A percentile compares a stretch with the other conserved stretches of the same genome.
phyloP scores from a whole-genome alignment of 164 flowering plant genomes.

The Vitis vinifera region ASM3070453v1 NC_081808.1:19630001-19630500 shows the following conservation, averaged over 20 bases:
- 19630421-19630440: not conserved
- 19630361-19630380: slow-evolving; percentile 88
- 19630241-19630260: slow-evolving; percentile 24
- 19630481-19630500: too few species aligned
- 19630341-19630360: slow-evolving; percentile 83
- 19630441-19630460: slow-evolving; percentile 7
- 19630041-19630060: slow-evolving; percentile 29
- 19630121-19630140: not conserved
- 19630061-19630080: not conserved
- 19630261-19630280: not conserved
- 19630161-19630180: slow-evolving; percentile 53
- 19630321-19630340: slow-evolving; percentile 43
- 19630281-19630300: not conserved
- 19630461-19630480: not conserved
- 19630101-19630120: not conserved
- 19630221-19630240: slow-evolving; percentile 97
- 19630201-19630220: slow-evolving; percentile 90
- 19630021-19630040: slow-evolving; percentile 59
- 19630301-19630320: not conserved
- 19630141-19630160: slow-evolving; percentile 75
- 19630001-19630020: slow-evolving; percentile 73
- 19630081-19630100: not conserved
- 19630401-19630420: slow-evolving; percentile 81
- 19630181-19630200: slow-evolving; percentile 50
- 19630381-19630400: slow-evolving; percentile 85